phyloP scores from a whole-genome alignment of 352 stramenopile species.

The Phytophthora colocasiae region DNA sequence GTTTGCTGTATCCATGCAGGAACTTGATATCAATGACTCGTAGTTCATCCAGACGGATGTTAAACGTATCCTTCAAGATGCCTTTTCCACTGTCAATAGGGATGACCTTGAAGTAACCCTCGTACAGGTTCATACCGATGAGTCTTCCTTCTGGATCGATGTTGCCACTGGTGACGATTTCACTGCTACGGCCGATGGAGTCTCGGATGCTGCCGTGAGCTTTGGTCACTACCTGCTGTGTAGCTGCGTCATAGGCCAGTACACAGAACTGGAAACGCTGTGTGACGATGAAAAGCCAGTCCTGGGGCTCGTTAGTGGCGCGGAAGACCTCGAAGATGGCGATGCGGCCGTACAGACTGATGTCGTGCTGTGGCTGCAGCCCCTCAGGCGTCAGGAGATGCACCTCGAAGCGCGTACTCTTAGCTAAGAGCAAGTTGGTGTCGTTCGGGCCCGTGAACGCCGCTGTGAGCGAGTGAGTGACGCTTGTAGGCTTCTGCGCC shows the following conservation, averaged over 20 bases:
- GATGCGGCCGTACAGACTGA: constrained; percentile 89
- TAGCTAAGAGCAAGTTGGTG: constrained; percentile 91
- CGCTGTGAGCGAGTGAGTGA: constrained; percentile 93
- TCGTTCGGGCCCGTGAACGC: constrained; percentile 89
- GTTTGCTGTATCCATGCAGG: constrained; percentile 87
- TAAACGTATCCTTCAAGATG: constrained; percentile 89
- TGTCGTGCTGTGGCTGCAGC: constrained; percentile 85
- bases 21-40: constrained; percentile 95
- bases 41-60: constrained; percentile 93
- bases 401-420: constrained; percentile 91
- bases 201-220: constrained; percentile 89
- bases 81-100: constrained; percentile 86
- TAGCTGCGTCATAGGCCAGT: constrained; percentile 76
- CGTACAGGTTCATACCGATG: constrained; percentile 93
- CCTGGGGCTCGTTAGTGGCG: constrained; percentile 69
- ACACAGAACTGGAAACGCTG: constrained; percentile 93
- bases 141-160: constrained; percentile 87
- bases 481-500: constrained; percentile 93
- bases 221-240: constrained; percentile 83
- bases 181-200: constrained; percentile 86
- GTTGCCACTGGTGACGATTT: constrained; percentile 90
- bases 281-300: constrained; percentile 91
- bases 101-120: constrained; percentile 92
- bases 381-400: constrained; percentile 89
- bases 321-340: constrained; percentile 90